Base-by-base conservation (phyloP, 176 grass and related monocot species). In the Alloteropsis semialata region DNA sequence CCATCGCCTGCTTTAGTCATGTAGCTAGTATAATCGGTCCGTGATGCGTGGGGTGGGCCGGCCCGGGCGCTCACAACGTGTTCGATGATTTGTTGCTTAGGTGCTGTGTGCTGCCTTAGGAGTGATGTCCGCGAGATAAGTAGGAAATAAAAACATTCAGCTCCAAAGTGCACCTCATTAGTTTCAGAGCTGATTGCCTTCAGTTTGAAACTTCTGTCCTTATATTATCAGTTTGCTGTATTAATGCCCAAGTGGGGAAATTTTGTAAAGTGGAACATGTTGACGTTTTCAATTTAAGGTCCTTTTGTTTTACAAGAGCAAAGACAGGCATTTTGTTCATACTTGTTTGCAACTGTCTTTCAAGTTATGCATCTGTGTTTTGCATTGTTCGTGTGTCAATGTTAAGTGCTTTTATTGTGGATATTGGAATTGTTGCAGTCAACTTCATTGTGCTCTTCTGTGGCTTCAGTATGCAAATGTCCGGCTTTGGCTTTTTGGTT, bases 81-180 rank as follows among this genome's bases (percentile, higher is more conserved):
- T 73, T 86, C 27, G 84, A 73, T 50, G 24, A 34, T 55, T 80
- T 80, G 76, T 34, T 54, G n/a, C 54, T 9, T 10, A 30, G 22
- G 41, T 33, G 11, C 43, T 64, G 5, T 50, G 44, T 21, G 25
- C 42, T 43, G 4, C 12, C 10, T 54, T 55, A 55, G 21, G 51
- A 55, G 51, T 55, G 51, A 55, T 55, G 55, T n/a, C n/a, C 22
- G 22, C 10, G 55, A 25, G 55, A 25, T 22, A 25, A n/a, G 9
- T 22, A 25, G 55, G 9, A 57, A 24, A 25, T 57, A 13, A 25
- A 25, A 24, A 24, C 53, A 57, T 57, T 36, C 45, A 33, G 50
- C 12, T 38, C 11, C 12, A 36, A 37, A 14, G 8, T 27, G 21
- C 1, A n/a, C n/a, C 3, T 10, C 12, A 17, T 76, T 58, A 41